Evolutionary conservation across 768 basidiomycete species (phyloP).

Genomic region (Tephrocybe sp.): DNA sequence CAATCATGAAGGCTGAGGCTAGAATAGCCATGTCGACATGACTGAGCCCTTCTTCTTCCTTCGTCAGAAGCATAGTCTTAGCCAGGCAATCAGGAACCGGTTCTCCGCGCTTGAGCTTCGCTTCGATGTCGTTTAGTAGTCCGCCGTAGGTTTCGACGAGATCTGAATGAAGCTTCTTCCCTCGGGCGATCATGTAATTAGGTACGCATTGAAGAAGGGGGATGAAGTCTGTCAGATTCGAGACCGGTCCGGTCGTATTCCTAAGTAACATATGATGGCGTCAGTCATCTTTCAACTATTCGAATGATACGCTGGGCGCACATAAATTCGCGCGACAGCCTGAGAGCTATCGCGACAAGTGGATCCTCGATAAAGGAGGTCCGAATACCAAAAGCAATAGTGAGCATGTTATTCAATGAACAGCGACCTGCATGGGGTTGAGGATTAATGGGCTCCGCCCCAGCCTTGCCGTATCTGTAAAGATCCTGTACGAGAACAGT

Average conservation of each 20-base stretch:
- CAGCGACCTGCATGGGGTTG: slow-evolving; percentile 36
- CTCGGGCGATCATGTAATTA: slow-evolving; percentile 33
- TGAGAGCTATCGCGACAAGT: slow-evolving; percentile 31
- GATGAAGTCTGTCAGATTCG: slow-evolving; percentile 44
- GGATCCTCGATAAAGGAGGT: slow-evolving; percentile 36
- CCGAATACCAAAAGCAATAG: slow-evolving; percentile 39
- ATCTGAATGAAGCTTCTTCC: slow-evolving; percentile 33
- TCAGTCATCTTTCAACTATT: not conserved
- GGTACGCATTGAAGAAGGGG: slow-evolving; percentile 38
- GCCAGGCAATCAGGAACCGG: slow-evolving; percentile 40
- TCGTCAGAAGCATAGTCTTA: slow-evolving; percentile 32
- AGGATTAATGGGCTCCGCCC: slow-evolving; percentile 33
- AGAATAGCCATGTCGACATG: slow-evolving; percentile 38
- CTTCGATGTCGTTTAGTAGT: slow-evolving; percentile 35
- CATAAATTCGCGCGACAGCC: slow-evolving; percentile 43
- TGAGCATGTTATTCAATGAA: slow-evolving; percentile 43
- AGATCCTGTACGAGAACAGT: slow-evolving; percentile 34
- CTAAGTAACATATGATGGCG: slow-evolving; percentile 17
- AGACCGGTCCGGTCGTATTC: slow-evolving; percentile 41
- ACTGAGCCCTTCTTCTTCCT: slow-evolving; percentile 33
- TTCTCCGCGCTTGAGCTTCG: slow-evolving; percentile 32
- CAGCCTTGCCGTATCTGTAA: slow-evolving; percentile 29
- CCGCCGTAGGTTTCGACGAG: slow-evolving; percentile 36
- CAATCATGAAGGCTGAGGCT: slow-evolving; percentile 40
- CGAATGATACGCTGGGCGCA: slow-evolving; percentile 17